Base-by-base conservation (phyloP, 1,284 basidiomycete genomes). In the Pholiota adiposa region DNA sequence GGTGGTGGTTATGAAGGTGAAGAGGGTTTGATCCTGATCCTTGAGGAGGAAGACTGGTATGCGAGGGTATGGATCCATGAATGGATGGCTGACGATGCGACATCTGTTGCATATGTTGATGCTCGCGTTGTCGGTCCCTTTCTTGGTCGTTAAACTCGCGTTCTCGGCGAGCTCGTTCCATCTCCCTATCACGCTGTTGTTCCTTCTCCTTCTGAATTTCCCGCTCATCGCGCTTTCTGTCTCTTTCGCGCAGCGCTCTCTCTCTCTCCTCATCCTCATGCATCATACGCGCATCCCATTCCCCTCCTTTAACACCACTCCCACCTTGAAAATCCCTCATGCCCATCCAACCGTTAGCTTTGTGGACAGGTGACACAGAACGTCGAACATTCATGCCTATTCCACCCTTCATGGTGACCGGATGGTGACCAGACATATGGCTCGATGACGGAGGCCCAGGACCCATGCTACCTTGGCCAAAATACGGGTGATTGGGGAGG, bases 1-100 rank as follows among this genome's bases (percentile, higher is more conserved):
- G 75, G 56, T 79, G 75, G 56, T 78, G 77, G 23, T 56, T 49
- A 44, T 55, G 65, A 53, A 71, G 55, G 56, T 64, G 62, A 65
- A 62, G 52, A 19, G 59, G 54, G 61, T 69, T 55, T 19, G 33
- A 40, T 36, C 58, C 46, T 23, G 68, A 63, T 27, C 66, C 74
- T 55, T 54, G 25, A 52, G 67, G 69, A n/a, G 65, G 56, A 16
- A 62, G 62, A 18, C 60, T 56, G 18, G 56, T 38, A 29, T 58
- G 53, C 1, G 60, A 59, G 14, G 65, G 51, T 48, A 59, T 60
- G 25, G 67, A 61, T 33, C 64, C 63, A 51, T 68, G 64, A 21
- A 58, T 48, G 5, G 63, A 61, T 12, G 66, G 64, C 18, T 68
- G 70, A 21, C 62, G 68, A 14, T 48, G 59, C 19, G 52, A 63